phyloP scores from a whole-genome alignment of 352 stramenopile genomes.

The Proteromonas lacertae region DNA sequence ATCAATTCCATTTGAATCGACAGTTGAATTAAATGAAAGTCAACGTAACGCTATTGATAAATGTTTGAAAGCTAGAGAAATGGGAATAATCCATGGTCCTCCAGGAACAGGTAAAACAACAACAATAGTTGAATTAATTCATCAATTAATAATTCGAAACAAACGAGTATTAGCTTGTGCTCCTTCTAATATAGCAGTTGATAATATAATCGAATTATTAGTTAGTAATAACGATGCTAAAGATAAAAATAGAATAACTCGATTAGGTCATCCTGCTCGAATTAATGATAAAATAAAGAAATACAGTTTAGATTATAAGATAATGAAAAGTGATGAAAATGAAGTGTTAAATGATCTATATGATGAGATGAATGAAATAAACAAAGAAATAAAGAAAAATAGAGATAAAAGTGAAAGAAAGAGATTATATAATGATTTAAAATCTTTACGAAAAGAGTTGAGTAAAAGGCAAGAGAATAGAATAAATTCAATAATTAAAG shows the following conservation, averaged over 20 bases:
- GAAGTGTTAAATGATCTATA: not conserved
- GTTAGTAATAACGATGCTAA: conserved; percentile 10
- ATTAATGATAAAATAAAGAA: conserved; percentile 44
- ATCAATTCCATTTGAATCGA: too few relatives aligned
- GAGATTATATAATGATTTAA: not conserved
- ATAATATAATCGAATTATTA: conserved; percentile 80
- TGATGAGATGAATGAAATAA: conserved; percentile 46
- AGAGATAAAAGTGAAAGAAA: conserved; percentile 1
- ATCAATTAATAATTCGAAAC: conserved; percentile 31
- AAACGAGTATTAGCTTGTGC: conserved; percentile 72
- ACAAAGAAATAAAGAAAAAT: conserved; percentile 34
- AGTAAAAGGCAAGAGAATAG: too few relatives aligned
- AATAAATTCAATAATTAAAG: too few relatives aligned
- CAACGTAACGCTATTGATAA: not conserved
- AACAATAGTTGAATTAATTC: conserved; percentile 76
- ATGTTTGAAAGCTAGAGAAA: not conserved
- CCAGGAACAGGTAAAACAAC: conserved; percentile 64
- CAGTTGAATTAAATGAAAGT: not conserved
- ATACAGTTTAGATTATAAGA: conserved; percentile 65
- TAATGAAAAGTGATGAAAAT: conserved; percentile 32
- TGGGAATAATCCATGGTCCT: not conserved
- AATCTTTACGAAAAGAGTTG: too few relatives aligned
- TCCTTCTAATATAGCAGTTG: conserved; percentile 86
- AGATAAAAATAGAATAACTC: conserved; percentile 14
- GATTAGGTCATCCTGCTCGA: conserved; percentile 68